Evolutionary conservation across 768 basidiomycete species (phyloP), one percentile per base, ranked within the genome.

Genomic region (Macrolepiota fuliginosa): DNA sequence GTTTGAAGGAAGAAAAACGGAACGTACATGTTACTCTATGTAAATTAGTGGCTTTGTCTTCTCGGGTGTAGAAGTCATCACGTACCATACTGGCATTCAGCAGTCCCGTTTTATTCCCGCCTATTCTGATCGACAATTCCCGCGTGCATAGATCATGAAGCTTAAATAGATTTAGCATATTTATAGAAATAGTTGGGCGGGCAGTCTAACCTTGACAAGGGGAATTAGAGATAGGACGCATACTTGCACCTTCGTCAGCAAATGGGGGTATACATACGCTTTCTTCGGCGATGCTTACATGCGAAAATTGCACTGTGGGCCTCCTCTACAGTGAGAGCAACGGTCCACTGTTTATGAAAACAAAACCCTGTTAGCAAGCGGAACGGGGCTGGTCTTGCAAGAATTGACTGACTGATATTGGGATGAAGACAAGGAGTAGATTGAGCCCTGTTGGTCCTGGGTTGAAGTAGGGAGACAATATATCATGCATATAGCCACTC

Each of bases 61-160:
- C 51, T 63, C 3, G 63, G 40, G 24, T 50, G 24, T 22, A 42
- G 57, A 22, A n/a, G 39, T 17, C 17, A 40, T 24, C 45, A 66
- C 82, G 54, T 70, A 91, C 90, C 85, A 92, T 77, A 71, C 86
- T 91, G 45, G 90, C 91, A 65, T 94, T 94, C 35, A 94, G 74
- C 19, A 96, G 77, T 0, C 91, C 93, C 0, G 91, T 86, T 67
- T 84, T 87, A 15, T 88, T 77, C 22, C 90, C 90, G 2, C 92
- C 93, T 25, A 94, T 82, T 47, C 92, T 83, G 9, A 86, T 73
- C 10, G 92, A 83, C 12, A 96, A 74, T 57, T 94, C 89, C 58
- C 81, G 79, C 0, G 90, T 93, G 0, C 84, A 83, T 46, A 94
- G 78, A 63, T 93, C 93, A 64, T 94, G 89, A 32, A 94, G 76